Base-by-base conservation (phyloP, 495 filamentous ascomycete species). In the Penicillium longicatenatum region DNA sequence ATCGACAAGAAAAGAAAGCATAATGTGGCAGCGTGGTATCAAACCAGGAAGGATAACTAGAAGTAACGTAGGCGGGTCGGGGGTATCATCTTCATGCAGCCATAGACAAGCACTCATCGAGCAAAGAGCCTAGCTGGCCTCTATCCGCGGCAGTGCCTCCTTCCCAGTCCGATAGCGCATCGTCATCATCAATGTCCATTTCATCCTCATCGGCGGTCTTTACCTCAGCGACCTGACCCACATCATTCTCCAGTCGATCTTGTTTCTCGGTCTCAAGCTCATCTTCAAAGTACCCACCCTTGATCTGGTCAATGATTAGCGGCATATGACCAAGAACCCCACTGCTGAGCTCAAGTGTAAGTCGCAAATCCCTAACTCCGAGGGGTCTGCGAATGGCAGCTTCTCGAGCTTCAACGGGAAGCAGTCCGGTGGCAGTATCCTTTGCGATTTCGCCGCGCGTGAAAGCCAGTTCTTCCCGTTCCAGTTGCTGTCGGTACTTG, bases 271-370 rank as follows among this genome's bases (percentile, higher is more conserved):
- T 64, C 82, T 91, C 88, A 21, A 90, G 79, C 61, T 92, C 89
- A 20, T 89, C 86, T 71, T 93, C 91, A 49, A 89, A 79, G 59
- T 89, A 90, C 6, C 80, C 81, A 55, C 86, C 82, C 72, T 89
- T 81, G 52, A 96, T 85, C 55, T 85, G 82, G 56, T 88, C 84
- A 35, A 85, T 78, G 14, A 94, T 77, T 24, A 90, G 75, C 0
- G 89, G 90, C 78, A 94, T 91, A 62, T 91, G 86, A 12, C 85
- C 85, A 21, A 96, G 75, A 24, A 87, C 82, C 50, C 84, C 85
- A 59, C 91, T 86, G 0, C 88, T 87, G 39, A 96, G 75, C 61
- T 88, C 82, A 11, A 97, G 66, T 2, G 89, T 85, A 19, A 96
- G 71, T 50, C 89, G 79, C 41, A 98, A 68, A 72, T 98, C 94